Evolutionary conservation across 768 basidiomycete species (phyloP), one percentile per base, ranked within the genome.

Genomic region (Lanmaoa rubissima): DNA sequence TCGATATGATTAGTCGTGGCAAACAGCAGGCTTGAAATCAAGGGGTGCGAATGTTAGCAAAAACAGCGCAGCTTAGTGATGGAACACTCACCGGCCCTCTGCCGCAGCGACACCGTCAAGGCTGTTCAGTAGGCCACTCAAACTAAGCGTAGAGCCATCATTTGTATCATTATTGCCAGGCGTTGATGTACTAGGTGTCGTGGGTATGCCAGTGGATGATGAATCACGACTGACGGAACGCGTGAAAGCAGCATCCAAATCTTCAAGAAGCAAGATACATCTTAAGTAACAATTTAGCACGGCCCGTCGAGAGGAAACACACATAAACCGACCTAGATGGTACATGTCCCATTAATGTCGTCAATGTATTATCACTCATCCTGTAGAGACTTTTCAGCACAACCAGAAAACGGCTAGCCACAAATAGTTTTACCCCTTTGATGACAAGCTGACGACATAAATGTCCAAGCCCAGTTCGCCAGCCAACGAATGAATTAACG

Each of bases 1-100:
- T 96, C 92, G 64, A 94, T 92, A 69, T 96, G 94, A 74, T 97
- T 97, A 13, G 92, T 94, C 8, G 92, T 94, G 51, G 92, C 93
- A 71, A 95, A 94, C 11, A 95, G 78, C 56, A 96, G 80, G 40
- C 90, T 67, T 87, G 64, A 46, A 34, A 55, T 54, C 52, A 49
- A 60, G 50, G 51, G 48, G 58, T 62, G 57, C 47, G 50, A 62
- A 59, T 28, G 32, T 68, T 19, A 62, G 70, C 57, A 17, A 60
- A 63, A 57, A 43, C 24, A 14, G 7, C 62, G 35, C 62, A 55
- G 10, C 13, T 31, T 35, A 31, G 36, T 44, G 40, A 57, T 28
- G 57, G 48, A 47, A 45, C 5, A 78, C 88, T 64, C 68, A 91
- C 87, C 91, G 85, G 71, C 91, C 91, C 71, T 92, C 88, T 57